These are phyloP conservation scores for Candida xyloterini DNA, from an alignment of 805 yeast species.

Conservation along the genomic window DNA sequence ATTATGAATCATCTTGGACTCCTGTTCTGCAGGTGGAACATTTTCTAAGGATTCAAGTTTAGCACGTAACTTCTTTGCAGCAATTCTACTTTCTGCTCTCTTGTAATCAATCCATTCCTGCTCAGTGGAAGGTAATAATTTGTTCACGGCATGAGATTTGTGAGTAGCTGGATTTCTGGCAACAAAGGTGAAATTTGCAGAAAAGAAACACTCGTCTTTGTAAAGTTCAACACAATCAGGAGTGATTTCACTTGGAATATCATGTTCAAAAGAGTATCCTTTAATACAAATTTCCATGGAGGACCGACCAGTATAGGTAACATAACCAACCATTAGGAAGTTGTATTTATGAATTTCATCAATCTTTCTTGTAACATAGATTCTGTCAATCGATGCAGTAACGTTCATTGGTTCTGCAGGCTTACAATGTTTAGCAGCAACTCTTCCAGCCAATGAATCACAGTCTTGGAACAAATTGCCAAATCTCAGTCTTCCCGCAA, in stretches of 20 bases:
- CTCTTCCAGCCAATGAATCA: conserved; percentile 91
- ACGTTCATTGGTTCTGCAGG: conserved; percentile 96
- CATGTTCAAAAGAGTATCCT: conserved; percentile 72
- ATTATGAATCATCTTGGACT: conserved; percentile 70
- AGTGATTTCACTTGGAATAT: conserved; percentile 46
- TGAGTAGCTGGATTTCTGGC: conserved; percentile 95
- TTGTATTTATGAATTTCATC: conserved; percentile 75
- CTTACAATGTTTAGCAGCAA: conserved; percentile 88
- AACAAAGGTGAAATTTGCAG: conserved; percentile 92
- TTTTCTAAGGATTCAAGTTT: conserved; percentile 55
- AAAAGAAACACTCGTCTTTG: conserved; percentile 65
- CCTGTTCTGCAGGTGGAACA: conserved; percentile 75
- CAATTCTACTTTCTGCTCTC: conserved; percentile 86
- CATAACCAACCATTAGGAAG: conserved; percentile 84
- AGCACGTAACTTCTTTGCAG: conserved; percentile 78
- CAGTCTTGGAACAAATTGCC: conserved; percentile 94
- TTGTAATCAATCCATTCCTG: conserved; percentile 79
- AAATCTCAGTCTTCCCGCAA: conserved; percentile 86
- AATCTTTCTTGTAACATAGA: conserved; percentile 78
- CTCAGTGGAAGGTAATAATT: conserved; percentile 70
- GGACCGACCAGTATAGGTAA: conserved; percentile 91
- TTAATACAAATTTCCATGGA: conserved; percentile 93
- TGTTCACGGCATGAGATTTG: conserved; percentile 81
- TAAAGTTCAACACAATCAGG: conserved; percentile 54
- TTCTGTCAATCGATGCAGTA: conserved; percentile 91